Conservation (phyloP, 768 basidiomycete genomes). For the Rhodotorula kratochvilovae region DNA sequence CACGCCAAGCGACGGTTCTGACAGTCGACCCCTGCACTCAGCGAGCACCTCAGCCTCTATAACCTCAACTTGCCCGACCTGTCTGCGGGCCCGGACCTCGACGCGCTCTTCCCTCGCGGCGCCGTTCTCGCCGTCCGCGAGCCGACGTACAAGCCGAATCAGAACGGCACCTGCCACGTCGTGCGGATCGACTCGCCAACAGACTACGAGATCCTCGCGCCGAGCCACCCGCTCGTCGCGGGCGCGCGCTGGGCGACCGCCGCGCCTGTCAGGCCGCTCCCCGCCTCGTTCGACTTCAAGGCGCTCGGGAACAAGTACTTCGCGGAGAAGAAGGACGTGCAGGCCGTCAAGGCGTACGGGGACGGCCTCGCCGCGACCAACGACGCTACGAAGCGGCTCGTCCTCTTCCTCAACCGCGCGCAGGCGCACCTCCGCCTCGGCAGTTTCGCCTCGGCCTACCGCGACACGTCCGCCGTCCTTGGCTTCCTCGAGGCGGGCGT, state of each 20-base stretch:
- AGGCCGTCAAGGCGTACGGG: conserved; percentile 44
- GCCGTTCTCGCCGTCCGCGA: conserved; percentile 46
- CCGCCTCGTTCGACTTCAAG: conserved; percentile 33
- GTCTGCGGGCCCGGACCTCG: conserved; percentile 28
- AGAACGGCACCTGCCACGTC: conserved; percentile 21
- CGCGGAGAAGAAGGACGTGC: conserved; percentile 38
- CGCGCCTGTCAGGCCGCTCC: not conserved
- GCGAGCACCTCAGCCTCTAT: not conserved
- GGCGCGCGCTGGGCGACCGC: conserved; percentile 6
- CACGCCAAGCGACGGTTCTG: not conserved
- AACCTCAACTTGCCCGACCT: not conserved
- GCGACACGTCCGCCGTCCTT: conserved; percentile 4
- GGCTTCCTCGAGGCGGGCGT: not conserved
- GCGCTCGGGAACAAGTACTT: conserved; percentile 43
- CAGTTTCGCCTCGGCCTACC: conserved; percentile 8
- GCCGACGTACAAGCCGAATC: conserved; percentile 43
- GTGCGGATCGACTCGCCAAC: conserved; percentile 48
- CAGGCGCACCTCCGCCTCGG: conserved; percentile 21
- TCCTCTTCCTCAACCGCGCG: conserved; percentile 23
- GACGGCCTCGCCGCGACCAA: conserved; percentile 18
- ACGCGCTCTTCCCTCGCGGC: conserved; percentile 45
- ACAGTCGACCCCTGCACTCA: not conserved
- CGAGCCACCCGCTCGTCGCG: conserved; percentile 13
- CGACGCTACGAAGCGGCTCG: not conserved
- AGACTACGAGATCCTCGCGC: not conserved